Percentiles rank a stretch among this genome's conserved stretches.
Conservation (phyloP, 345 rosid species). For the Gossypium sturtianum region DNA sequence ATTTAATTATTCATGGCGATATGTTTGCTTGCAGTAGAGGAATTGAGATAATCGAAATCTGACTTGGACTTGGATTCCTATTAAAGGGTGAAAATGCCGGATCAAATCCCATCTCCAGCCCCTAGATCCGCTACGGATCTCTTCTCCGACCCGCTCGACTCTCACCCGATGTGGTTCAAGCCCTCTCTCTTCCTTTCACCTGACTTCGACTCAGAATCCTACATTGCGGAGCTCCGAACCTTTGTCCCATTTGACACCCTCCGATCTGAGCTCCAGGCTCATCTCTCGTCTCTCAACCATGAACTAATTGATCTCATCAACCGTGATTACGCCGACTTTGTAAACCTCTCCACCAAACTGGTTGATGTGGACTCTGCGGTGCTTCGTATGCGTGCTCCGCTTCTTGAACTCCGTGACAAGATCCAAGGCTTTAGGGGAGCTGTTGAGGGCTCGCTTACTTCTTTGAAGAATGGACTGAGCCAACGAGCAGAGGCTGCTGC, state of each 20-base stretch:
- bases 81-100: constrained; percentile 33
- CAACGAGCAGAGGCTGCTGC: constrained; percentile 95
- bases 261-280: constrained; percentile 83
- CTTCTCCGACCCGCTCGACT: constrained; percentile 84
- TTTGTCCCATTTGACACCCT: constrained; percentile 94
- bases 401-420: constrained; percentile 82
- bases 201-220: constrained; percentile 77
- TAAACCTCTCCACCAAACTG: constrained; percentile 89
- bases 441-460: constrained; percentile 60
- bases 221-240: constrained; percentile 89
- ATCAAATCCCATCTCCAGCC: constrained; percentile 43
- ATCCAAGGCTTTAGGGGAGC: constrained; percentile 71
- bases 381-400: constrained; percentile 95
- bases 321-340: constrained; percentile 96
- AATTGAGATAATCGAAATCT: constrained; percentile 1
- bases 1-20: not conserved
- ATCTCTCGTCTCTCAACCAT: constrained; percentile 83
- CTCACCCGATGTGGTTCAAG: constrained; percentile 93
- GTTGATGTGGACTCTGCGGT: constrained; percentile 91
- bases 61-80: not conserved
- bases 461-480: constrained; percentile 68
- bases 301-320: constrained; percentile 96
- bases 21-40: not conserved
- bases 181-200: constrained; percentile 80
- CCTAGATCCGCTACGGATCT: constrained; percentile 82